Evolutionary conservation across 1,139 yeast species (phyloP).

Genomic region (Pichia sp.): DNA sequence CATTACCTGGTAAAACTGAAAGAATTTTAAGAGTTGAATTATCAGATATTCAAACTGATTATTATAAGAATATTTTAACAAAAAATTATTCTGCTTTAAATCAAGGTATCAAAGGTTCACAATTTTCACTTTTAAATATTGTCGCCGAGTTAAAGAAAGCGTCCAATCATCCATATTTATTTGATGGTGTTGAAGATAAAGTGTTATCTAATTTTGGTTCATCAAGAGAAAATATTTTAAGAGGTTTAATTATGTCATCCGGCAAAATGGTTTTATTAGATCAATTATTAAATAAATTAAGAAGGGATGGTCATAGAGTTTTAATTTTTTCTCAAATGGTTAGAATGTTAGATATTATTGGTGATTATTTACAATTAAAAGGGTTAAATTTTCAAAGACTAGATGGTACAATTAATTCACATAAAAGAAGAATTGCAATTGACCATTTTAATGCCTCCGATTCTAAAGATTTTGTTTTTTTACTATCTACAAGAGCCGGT

Average conservation of each 20-base stretch:
- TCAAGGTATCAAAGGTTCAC: slow-evolving; percentile 71
- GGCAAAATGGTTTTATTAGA: slow-evolving; percentile 97
- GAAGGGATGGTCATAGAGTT: slow-evolving; percentile 93
- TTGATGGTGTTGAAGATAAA: slow-evolving; percentile 87
- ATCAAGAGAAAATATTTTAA: slow-evolving; percentile 71
- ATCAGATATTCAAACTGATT: slow-evolving; percentile 91
- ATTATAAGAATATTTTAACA: slow-evolving; percentile 87
- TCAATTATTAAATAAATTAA: slow-evolving; percentile 74
- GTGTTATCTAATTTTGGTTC: slow-evolving; percentile 64
- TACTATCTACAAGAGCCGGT: slow-evolving; percentile 95
- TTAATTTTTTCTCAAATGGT: slow-evolving; percentile 96
- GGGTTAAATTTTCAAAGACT: slow-evolving; percentile 89
- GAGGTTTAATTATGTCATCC: slow-evolving; percentile 94
- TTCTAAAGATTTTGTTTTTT: slow-evolving; percentile 85
- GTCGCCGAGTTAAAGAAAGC: slow-evolving; percentile 97
- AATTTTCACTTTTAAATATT: slow-evolving; percentile 77
- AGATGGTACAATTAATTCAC: slow-evolving; percentile 95
- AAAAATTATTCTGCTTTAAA: slow-evolving; percentile 87
- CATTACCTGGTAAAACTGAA: slow-evolving; percentile 91
- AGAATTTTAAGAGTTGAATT: slow-evolving; percentile 90
- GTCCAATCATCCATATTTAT: slow-evolving; percentile 91
- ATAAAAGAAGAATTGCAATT: slow-evolving; percentile 88
- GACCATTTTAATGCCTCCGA: slow-evolving; percentile 96
- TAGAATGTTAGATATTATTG: slow-evolving; percentile 87
- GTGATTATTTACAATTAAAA: slow-evolving; percentile 84